phyloP scores from a whole-genome alignment of 1,284 basidiomycete species.

The Ustilago bromivora region DNA sequence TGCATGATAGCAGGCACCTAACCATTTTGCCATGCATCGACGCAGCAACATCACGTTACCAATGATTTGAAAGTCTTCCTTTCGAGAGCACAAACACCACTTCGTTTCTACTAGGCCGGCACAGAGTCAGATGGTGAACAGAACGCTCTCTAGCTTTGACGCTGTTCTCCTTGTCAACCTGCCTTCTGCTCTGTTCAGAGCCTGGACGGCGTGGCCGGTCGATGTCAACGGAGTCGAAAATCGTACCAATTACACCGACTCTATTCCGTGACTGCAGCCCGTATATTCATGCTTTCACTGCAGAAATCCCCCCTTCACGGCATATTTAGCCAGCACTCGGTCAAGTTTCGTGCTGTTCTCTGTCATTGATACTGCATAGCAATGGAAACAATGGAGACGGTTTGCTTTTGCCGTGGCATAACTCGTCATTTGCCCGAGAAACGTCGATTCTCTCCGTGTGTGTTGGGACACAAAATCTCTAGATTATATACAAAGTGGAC shows the following conservation, averaged over 20 bases:
- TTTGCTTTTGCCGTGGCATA: constrained; percentile 1
- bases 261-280: not conserved
- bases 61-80: too few species aligned
- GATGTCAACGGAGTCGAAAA: not conserved
- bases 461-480: too few species aligned
- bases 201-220: constrained; percentile 7
- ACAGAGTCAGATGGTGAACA: too few species aligned
- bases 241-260: not conserved
- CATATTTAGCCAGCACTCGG: constrained; percentile 20
- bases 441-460: constrained; percentile 4
- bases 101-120: too few species aligned
- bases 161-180: not conserved
- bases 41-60: too few species aligned
- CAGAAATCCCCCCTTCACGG: not conserved
- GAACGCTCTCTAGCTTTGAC: not conserved
- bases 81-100: too few species aligned
- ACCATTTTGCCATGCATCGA: too few species aligned
- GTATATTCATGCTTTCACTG: not conserved
- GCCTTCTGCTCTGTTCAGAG: not conserved
- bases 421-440: constrained; percentile 3
- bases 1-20: too few species aligned
- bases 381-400: not conserved
- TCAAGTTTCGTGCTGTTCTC: constrained; percentile 16
- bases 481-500: too few species aligned
- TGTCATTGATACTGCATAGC: not conserved